Conservation (phyloP, 2,329 filamentous ascomycete species). For the Diaporthe sp. region DNA sequence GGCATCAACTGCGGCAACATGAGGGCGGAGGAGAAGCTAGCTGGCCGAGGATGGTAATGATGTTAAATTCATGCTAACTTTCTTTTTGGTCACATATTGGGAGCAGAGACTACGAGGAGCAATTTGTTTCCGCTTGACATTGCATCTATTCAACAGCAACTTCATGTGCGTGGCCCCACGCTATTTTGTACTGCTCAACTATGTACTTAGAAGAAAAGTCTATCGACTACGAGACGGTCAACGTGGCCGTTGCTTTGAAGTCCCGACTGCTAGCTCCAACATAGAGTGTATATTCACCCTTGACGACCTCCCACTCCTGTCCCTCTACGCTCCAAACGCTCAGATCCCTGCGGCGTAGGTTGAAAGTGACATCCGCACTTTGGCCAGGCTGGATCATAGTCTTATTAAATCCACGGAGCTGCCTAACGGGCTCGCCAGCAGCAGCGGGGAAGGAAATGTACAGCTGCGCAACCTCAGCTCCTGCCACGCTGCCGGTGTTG, state of each 20-base stretch:
- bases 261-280: constrained; percentile 50
- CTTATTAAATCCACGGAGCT: constrained; percentile 77
- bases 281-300: constrained; percentile 57
- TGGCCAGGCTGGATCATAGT: constrained; percentile 60
- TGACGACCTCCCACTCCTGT: constrained; percentile 71
- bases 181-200: not conserved
- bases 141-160: not conserved
- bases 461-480: constrained; percentile 61
- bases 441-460: constrained; percentile 61
- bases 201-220: not conserved
- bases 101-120: not conserved
- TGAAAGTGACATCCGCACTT: constrained; percentile 60
- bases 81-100: not conserved
- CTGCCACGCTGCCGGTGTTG: constrained; percentile 57
- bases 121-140: not conserved
- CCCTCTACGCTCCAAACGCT: constrained; percentile 73
- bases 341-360: constrained; percentile 72
- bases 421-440: constrained; percentile 60
- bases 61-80: not conserved
- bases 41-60: constrained; percentile 83
- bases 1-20: constrained; percentile 89
- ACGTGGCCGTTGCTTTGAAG: not conserved
- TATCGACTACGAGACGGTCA: not conserved
- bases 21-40: constrained; percentile 84
- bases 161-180: not conserved